phyloP scores from a whole-genome alignment of 352 stramenopile species.

The Phytophthora ohioensis region DNA sequence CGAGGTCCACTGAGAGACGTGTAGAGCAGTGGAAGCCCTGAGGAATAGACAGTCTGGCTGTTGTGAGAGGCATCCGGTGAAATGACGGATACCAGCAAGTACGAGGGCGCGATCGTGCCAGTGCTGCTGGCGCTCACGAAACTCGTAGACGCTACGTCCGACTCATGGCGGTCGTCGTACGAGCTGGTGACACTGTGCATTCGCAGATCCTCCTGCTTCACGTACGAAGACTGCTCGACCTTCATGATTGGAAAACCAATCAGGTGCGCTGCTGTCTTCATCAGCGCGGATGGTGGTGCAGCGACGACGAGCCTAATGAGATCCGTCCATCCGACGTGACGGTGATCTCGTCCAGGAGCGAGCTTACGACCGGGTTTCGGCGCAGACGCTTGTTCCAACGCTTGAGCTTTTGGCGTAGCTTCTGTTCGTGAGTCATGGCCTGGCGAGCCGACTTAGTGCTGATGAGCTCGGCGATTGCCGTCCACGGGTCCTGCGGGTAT shows the following conservation, averaged over 20 bases:
- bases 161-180: background rate
- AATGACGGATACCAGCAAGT: no score
- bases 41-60: no score
- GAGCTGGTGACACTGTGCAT: background rate
- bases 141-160: no score
- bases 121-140: no score
- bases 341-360: background rate
- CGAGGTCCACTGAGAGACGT: no score
- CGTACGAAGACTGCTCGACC: background rate
- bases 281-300: background rate
- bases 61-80: no score
- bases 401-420: slow-evolving; percentile 41
- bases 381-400: slow-evolving; percentile 35
- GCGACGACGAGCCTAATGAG: no score
- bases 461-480: background rate
- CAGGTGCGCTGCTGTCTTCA: background rate
- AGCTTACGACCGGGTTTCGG: slow-evolving; percentile 17
- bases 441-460: no score
- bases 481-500: background rate
- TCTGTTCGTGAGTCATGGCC: slow-evolving; percentile 22
- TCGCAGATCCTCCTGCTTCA: background rate
- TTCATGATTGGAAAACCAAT: background rate
- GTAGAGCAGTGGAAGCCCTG: no score
- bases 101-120: no score
- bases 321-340: no score